Base-by-base conservation (phyloP, 768 basidiomycete genomes). In the Pleurotus citrinopileatus region DNA sequence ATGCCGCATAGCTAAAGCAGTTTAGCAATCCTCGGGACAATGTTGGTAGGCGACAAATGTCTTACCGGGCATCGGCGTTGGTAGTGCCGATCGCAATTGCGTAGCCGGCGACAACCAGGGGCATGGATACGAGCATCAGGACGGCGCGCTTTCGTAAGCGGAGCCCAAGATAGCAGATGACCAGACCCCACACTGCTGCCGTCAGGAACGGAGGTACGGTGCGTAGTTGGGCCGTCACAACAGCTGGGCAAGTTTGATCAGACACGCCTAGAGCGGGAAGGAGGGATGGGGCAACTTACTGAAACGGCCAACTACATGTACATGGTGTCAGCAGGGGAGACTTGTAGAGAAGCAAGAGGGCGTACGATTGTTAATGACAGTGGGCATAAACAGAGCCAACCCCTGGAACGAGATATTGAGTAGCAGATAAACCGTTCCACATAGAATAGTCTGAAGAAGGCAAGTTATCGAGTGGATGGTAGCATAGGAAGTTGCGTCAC, bases 161-260 rank as follows among this genome's bases (percentile, higher is more conserved):
- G 51, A 68, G 73, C 47, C 73, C 70, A 20, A 61, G 53, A 57
- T 71, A 78, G 15, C 70, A 63, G 27, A 58, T 60, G 19, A 65
- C 36, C 23, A 78, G 42, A 0, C 74, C 69, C 73, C 76, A 78
- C 22, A 73, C 66, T 2, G 65, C 70, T 15, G 68, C 72, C 2
- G 70, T 70, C 15, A 74, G 53, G 55, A 73, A 79, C 3, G 76
- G 75, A 0, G 77, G 77, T 1, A 80, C 78, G n/a, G 77, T 78
- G 3, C 75, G 71, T 7, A 80, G 67, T 58, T 29, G 57, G 29
- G 19, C 10, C 47, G 19, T 50, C 1, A 32, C 48, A 10, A 51
- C 48, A 34, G 48, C 48, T 51, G 32, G 15, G n/a, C 6, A 7
- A 5, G 13, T 19, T 23, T 32, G 8, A 28, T 44, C 22, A 44